Percentiles rank a stretch among this genome's conserved stretches.
Evolutionary conservation across 1,284 basidiomycete genomes (phyloP).

Genomic region (Ceratobasidium sp.): DNA sequence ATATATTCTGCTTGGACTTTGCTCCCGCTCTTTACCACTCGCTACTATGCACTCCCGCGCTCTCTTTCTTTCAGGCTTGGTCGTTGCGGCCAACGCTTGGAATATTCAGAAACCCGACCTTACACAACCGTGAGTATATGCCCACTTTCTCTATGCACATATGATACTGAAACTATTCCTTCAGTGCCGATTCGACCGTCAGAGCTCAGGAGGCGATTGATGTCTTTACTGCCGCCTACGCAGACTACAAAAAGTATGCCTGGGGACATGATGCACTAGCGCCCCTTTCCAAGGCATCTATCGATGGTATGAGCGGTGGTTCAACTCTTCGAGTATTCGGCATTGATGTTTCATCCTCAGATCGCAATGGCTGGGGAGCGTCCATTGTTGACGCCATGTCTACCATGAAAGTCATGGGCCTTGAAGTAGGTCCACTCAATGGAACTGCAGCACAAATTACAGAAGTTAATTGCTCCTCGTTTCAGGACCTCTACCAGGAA

Average conservation of each 20-base stretch:
- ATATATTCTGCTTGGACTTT: not conserved
- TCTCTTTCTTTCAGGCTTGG: slow-evolving; percentile 23
- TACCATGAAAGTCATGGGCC: slow-evolving; percentile 47
- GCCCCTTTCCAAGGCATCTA: slow-evolving; percentile 34
- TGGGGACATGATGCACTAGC: slow-evolving; percentile 47
- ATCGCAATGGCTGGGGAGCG: slow-evolving; percentile 46
- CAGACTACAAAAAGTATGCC: slow-evolving; percentile 37
- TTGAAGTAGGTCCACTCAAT: slow-evolving; percentile 35
- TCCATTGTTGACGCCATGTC: slow-evolving; percentile 46
- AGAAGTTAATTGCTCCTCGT: too few relatives aligned
- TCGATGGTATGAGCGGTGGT: slow-evolving; percentile 10
- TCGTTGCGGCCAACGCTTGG: slow-evolving; percentile 5
- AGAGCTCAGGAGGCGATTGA: slow-evolving; percentile 36
- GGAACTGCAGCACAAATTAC: too few relatives aligned
- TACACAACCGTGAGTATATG: slow-evolving; percentile 12
- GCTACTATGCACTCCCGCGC: slow-evolving; percentile 13
- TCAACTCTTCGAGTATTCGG: not conserved
- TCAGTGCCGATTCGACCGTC: slow-evolving; percentile 13
- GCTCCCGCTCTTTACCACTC: not conserved
- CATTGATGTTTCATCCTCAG: not conserved
- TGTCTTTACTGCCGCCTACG: slow-evolving; percentile 45
- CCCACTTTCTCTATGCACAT: not conserved
- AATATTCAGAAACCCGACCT: slow-evolving; percentile 19
- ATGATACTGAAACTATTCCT: not conserved
- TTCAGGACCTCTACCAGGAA: slow-evolving; percentile 39